Conservation (phyloP, 257 asterid genomes). For the Solanum arcanum region DNA sequence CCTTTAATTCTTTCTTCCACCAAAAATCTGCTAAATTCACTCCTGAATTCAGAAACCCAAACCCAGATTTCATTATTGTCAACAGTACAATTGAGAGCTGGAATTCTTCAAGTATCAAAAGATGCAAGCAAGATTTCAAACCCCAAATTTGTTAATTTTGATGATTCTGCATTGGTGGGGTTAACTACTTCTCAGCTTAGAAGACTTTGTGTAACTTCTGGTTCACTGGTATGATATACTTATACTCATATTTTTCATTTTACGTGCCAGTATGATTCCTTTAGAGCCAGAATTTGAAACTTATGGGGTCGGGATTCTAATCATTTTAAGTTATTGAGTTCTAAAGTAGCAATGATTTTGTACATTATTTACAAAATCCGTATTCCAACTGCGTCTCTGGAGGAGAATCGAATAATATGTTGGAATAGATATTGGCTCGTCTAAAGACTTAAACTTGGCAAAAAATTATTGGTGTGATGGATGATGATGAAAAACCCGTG, state of each 20-base stretch:
- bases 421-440: neutral
- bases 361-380: too few species aligned
- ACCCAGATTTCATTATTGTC: constrained; percentile 7
- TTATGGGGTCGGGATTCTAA: neutral
- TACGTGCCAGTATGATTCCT: neutral
- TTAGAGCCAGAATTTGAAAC: neutral
- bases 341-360: neutral
- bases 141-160: constrained; percentile 12
- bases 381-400: too few species aligned
- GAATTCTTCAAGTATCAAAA: constrained; percentile 39
- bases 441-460: neutral
- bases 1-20: constrained; percentile 88
- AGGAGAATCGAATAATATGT: neutral
- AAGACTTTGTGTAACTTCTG: constrained; percentile 73
- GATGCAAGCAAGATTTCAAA: neutral
- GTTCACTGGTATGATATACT: constrained; percentile 39
- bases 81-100: constrained; percentile 41
- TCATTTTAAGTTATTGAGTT: neutral
- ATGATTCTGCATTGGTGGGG: constrained; percentile 61
- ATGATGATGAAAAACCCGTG: neutral
- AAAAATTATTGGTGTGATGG: neutral
- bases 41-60: constrained; percentile 12
- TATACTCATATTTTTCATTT: neutral
- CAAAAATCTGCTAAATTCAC: constrained; percentile 52
- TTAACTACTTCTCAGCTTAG: constrained; percentile 57